phyloP scores from a whole-genome alignment of 2,329 filamentous ascomycete species.

The Coniochaeta sp. region DNA sequence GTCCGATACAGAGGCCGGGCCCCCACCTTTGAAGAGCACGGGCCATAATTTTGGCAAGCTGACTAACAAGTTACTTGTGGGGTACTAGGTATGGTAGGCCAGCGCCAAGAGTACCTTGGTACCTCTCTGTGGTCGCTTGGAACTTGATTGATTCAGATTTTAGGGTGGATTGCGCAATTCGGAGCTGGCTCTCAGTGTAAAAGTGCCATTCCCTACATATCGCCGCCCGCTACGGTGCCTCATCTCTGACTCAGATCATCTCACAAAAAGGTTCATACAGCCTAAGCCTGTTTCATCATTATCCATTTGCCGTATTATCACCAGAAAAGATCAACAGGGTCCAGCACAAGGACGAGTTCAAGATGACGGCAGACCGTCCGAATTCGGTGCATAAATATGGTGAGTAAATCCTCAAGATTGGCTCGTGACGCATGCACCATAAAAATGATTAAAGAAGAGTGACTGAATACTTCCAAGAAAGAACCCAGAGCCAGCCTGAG shows the following conservation, averaged over 20 bases:
- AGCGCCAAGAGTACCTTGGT: neutral
- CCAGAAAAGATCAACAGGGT: neutral
- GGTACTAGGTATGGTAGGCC: too few species aligned
- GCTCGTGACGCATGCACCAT: neutral
- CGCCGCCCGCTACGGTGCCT: neutral
- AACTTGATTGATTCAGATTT: neutral
- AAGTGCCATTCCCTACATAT: neutral
- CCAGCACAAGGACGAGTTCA: neutral
- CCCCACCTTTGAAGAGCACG: neutral
- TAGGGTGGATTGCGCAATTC: neutral
- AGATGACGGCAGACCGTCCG: neutral
- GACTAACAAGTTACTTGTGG: too few species aligned
- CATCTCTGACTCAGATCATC: neutral
- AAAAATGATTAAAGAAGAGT: slow-evolving; percentile 35
- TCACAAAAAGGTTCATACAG: neutral
- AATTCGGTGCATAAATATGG: neutral
- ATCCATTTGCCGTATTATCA: neutral
- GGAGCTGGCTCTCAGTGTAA: neutral
- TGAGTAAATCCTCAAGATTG: neutral
- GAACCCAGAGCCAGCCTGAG: slow-evolving; percentile 65
- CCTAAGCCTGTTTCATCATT: neutral
- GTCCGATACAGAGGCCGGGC: neutral
- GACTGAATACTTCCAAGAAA: slow-evolving; percentile 61
- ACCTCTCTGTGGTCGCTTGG: too few species aligned
- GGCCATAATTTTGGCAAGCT: neutral